phyloP scores from a whole-genome alignment of 2,329 filamentous ascomycete genomes.

The Cercospora nicotianae region DNA sequence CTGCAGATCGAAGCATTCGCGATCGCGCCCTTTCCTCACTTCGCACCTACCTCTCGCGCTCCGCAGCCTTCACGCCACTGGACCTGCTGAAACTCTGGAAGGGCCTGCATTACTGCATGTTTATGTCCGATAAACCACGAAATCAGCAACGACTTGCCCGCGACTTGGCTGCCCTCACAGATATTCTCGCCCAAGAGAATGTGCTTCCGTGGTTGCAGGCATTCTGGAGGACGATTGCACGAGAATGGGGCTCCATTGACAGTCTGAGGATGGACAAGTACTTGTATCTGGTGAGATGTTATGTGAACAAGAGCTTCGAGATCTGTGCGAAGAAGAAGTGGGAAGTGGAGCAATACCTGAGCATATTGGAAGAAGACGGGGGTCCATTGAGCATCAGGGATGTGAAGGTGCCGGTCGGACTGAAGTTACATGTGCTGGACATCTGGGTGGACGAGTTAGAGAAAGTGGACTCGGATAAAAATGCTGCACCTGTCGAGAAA shows the following conservation, averaged over 20 bases:
- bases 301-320: constrained; percentile 69
- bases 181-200: constrained; percentile 50
- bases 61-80: constrained; percentile 60
- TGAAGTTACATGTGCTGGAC: constrained; percentile 85
- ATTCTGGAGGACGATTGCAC: constrained; percentile 55
- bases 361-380: constrained; percentile 46
- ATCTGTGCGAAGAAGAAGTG: constrained; percentile 41
- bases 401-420: constrained; percentile 71
- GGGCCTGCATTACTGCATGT: constrained; percentile 83
- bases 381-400: constrained; percentile 49
- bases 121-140: constrained; percentile 88
- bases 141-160: constrained; percentile 80
- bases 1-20: constrained; percentile 33
- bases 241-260: constrained; percentile 55
- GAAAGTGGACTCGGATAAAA: constrained; percentile 56
- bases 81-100: constrained; percentile 92
- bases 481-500: constrained; percentile 45
- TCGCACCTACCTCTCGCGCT: constrained; percentile 70
- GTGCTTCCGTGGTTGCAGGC: constrained; percentile 48
- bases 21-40: constrained; percentile 66
- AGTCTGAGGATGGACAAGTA: constrained; percentile 79
- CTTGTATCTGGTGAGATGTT: constrained; percentile 76
- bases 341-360: constrained; percentile 46
- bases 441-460: constrained; percentile 90
- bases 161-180: constrained; percentile 71